Percentiles rank a stretch among this genome's conserved stretches.
Conservation (phyloP, 306 rosid genomes). For the Astragalus glycyphyllos region DNA sequence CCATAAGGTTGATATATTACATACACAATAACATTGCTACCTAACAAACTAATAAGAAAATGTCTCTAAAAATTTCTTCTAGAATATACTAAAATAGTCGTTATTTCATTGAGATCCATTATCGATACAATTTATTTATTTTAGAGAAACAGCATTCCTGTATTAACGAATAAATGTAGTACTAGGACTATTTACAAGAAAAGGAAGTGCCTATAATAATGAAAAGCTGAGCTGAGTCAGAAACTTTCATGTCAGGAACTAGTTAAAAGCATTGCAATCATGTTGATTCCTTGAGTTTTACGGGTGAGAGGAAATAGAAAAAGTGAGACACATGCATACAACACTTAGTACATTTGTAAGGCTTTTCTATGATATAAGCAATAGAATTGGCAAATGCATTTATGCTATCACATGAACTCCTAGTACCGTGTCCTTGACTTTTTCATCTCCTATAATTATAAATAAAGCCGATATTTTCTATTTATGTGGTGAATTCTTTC, state of each 20-base stretch:
- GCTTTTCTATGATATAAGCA: neutral
- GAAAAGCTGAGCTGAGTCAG: slow-evolving; percentile 51
- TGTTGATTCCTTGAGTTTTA: slow-evolving; percentile 37
- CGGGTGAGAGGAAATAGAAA: slow-evolving; percentile 32
- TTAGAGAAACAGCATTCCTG: too few species aligned
- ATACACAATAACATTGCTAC: too few species aligned
- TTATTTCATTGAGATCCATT: too few species aligned
- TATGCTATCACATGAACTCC: slow-evolving; percentile 32
- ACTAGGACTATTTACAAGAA: too few species aligned
- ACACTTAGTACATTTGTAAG: slow-evolving; percentile 13
- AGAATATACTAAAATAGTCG: too few species aligned
- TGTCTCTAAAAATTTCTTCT: too few species aligned
- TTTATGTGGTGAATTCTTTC: neutral
- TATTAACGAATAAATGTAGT: too few species aligned
- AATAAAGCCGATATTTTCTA: slow-evolving; percentile 12
- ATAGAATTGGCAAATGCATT: slow-evolving; percentile 39
- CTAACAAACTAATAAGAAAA: too few species aligned
- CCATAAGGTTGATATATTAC: too few species aligned
- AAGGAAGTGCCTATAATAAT: too few species aligned
- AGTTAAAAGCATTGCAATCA: slow-evolving; percentile 46
- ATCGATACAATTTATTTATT: too few species aligned
- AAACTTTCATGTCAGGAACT: neutral
- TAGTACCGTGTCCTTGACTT: slow-evolving; percentile 48
- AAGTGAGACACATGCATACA: slow-evolving; percentile 31
- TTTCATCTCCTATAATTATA: slow-evolving; percentile 15